phyloP scores from a whole-genome alignment of 495 filamentous ascomycete species.

The Pyrenopolyporus hunteri region DNA sequence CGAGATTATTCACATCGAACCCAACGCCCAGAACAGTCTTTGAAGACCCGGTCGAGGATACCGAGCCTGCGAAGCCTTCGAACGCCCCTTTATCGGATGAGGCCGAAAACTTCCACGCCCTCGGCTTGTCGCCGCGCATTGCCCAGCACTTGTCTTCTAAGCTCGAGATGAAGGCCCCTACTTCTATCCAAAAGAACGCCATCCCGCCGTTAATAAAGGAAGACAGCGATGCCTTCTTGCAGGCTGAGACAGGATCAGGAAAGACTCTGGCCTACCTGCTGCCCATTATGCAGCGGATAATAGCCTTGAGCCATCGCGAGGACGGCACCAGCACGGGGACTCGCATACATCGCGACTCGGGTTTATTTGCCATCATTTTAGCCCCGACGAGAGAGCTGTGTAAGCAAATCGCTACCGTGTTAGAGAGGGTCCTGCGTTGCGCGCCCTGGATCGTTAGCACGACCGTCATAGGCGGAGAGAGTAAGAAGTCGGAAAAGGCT shows the following conservation, averaged over 20 bases:
- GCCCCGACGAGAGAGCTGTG: slow-evolving; percentile 92
- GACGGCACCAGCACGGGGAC: slow-evolving; percentile 50
- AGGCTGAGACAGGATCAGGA: slow-evolving; percentile 95
- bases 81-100: slow-evolving; percentile 92
- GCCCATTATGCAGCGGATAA: slow-evolving; percentile 87
- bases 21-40: slow-evolving; percentile 67
- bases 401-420: slow-evolving; percentile 86
- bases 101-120: slow-evolving; percentile 78
- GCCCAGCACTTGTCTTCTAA: slow-evolving; percentile 85
- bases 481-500: slow-evolving; percentile 96
- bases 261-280: slow-evolving; percentile 95
- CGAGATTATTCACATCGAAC: slow-evolving; percentile 90
- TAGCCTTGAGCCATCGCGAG: slow-evolving; percentile 68
- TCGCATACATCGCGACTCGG: slow-evolving; percentile 76
- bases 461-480: slow-evolving; percentile 93
- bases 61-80: slow-evolving; percentile 72
- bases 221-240: slow-evolving; percentile 91
- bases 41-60: slow-evolving; percentile 49
- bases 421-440: slow-evolving; percentile 81
- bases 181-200: slow-evolving; percentile 89
- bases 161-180: slow-evolving; percentile 86
- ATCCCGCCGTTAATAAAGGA: slow-evolving; percentile 79
- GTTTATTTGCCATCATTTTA: slow-evolving; percentile 88
- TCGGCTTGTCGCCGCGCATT: slow-evolving; percentile 78
- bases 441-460: slow-evolving; percentile 88